Evolutionary conservation across 2,329 filamentous ascomycete species (phyloP).

Genomic region (Trichoderma hamatum): DNA sequence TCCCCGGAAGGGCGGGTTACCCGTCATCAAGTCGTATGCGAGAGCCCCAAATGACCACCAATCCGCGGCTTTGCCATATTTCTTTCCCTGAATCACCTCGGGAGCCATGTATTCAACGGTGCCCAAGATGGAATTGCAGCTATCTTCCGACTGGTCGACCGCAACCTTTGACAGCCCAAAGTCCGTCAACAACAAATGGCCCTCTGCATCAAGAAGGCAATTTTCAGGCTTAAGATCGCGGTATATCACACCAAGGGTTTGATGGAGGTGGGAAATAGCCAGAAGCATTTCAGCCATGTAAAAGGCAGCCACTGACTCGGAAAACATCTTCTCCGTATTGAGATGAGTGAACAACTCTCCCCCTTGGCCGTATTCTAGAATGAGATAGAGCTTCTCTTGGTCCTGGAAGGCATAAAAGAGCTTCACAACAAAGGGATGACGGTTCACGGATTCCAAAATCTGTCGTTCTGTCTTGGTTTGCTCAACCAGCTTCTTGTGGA

Average conservation of each 20-base stretch:
- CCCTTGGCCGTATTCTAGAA: slow-evolving; percentile 95
- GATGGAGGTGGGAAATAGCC: slow-evolving; percentile 89
- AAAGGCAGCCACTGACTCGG: slow-evolving; percentile 85
- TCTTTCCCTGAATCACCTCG: slow-evolving; percentile 83
- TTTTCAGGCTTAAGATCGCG: slow-evolving; percentile 98
- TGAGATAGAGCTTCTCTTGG: slow-evolving; percentile 94
- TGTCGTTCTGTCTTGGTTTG: slow-evolving; percentile 96
- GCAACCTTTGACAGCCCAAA: slow-evolving; percentile 97
- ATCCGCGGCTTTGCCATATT: slow-evolving; percentile 93
- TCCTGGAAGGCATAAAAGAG: slow-evolving; percentile 98
- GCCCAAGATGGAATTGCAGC: slow-evolving; percentile 87
- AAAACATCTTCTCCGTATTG: slow-evolving; percentile 91
- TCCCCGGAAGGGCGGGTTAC: slow-evolving; percentile 85
- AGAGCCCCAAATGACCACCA: slow-evolving; percentile 98
- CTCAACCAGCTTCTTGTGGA: slow-evolving; percentile 94
- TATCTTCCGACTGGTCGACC: slow-evolving; percentile 63
- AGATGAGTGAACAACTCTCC: slow-evolving; percentile 97
- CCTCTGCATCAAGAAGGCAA: slow-evolving; percentile 87
- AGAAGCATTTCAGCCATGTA: slow-evolving; percentile 99
- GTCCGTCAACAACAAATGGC: slow-evolving; percentile 91
- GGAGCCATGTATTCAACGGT: slow-evolving; percentile 99
- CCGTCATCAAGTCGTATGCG: slow-evolving; percentile 89
- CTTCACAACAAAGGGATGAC: slow-evolving; percentile 97
- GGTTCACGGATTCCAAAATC: slow-evolving; percentile 93
- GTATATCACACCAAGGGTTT: slow-evolving; percentile 91